Conservation (phyloP, 225 moss, liverwort and hornwort species). For the Polytrichum formosum region DNA sequence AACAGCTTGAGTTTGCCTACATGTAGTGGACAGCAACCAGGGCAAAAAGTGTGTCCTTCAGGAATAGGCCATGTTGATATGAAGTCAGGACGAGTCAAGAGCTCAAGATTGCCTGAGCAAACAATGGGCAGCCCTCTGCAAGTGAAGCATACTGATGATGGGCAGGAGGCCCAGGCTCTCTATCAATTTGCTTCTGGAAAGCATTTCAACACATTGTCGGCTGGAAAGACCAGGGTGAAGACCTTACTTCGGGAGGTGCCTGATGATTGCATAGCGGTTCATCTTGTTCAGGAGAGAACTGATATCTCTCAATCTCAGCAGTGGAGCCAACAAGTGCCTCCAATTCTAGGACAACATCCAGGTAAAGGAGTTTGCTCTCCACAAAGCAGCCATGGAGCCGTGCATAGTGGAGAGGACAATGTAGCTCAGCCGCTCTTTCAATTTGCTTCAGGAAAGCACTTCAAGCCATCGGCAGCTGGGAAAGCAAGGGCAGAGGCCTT, state of each 20-base stretch:
- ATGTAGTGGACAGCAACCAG: not conserved
- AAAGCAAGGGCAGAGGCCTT: slow-evolving; percentile 6
- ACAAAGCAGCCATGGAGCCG: not conserved
- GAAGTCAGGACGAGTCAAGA: not conserved
- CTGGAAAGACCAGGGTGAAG: not conserved
- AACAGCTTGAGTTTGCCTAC: not conserved
- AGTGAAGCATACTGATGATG: not conserved
- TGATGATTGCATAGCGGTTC: not conserved
- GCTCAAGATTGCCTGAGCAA: not conserved
- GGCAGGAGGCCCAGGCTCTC: not conserved
- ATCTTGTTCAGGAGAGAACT: too few species aligned
- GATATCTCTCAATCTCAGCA: not conserved
- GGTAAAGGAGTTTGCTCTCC: not conserved
- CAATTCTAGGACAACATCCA: not conserved
- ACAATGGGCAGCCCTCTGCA: not conserved
- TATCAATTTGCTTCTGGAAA: slow-evolving; percentile 3
- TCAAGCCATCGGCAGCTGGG: slow-evolving; percentile 1
- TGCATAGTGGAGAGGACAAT: not conserved
- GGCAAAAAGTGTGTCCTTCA: not conserved
- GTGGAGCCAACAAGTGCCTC: not conserved
- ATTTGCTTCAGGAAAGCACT: slow-evolving; percentile 7
- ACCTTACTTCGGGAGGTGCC: not conserved
- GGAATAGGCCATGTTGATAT: not conserved
- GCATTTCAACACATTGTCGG: not conserved
- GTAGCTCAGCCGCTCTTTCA: slow-evolving; percentile 1